A percentile compares a stretch with the other conserved stretches of the same genome.
These are phyloP conservation scores for Trichophyton schoenleinii DNA, from an alignment of 2,329 filamentous ascomycete genomes.

Conservation along the genomic window DNA sequence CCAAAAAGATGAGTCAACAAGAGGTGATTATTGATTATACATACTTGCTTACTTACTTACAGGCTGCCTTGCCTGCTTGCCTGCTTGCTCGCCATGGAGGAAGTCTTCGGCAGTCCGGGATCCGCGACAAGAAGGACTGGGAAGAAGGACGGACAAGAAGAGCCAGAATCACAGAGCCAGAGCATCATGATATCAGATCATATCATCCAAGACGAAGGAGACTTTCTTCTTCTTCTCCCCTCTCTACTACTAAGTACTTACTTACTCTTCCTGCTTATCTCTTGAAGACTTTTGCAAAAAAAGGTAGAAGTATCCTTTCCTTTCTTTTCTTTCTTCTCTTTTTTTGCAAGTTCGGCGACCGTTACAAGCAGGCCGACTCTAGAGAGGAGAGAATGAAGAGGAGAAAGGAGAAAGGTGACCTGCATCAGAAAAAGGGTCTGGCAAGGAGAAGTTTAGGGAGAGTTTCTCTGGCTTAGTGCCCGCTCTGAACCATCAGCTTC, in stretches of 20 bases:
- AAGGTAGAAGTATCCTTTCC: neutral
- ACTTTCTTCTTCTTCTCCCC: no score
- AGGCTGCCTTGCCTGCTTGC: neutral
- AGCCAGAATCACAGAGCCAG: neutral
- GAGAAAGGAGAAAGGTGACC: no score
- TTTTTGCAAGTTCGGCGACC: neutral
- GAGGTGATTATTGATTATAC: neutral
- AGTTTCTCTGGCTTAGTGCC: neutral
- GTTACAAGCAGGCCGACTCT: neutral
- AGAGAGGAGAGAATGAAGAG: no score
- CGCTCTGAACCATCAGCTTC: constrained; percentile 2
- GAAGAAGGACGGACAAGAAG: no score
- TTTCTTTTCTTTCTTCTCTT: neutral
- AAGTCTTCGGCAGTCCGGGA: neutral
- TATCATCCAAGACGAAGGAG: no score
- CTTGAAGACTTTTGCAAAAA: no score
- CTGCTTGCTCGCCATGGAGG: no score
- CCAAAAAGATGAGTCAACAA: neutral
- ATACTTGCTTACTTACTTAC: neutral
- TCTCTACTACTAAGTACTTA: no score
- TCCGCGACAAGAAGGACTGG: neutral
- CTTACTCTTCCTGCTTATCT: no score
- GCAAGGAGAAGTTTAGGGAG: no score
- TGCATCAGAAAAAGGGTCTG: no score
- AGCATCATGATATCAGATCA: no score